Conservation (phyloP, 2,329 filamentous ascomycete species). For the Alternaria brassicicola region DNA sequence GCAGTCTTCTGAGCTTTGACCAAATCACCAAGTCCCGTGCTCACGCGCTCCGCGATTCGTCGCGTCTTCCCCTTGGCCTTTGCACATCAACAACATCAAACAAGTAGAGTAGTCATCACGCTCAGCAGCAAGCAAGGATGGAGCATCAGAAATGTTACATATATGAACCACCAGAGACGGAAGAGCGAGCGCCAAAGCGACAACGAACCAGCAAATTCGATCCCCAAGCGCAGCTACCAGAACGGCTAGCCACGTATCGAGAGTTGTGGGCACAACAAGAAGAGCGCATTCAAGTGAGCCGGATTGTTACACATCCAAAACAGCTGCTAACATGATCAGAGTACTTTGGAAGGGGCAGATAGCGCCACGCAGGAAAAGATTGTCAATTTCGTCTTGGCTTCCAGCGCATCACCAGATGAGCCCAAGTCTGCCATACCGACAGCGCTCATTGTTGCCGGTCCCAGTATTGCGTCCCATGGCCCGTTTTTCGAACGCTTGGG, state of each 20-base stretch:
- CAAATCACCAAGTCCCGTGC: slow-evolving; percentile 35
- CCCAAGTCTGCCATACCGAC: slow-evolving; percentile 63
- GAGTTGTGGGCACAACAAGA: slow-evolving; percentile 70
- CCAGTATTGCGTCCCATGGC: slow-evolving; percentile 77
- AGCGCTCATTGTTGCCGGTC: slow-evolving; percentile 76
- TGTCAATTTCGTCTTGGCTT: slow-evolving; percentile 47
- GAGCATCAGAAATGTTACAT: slow-evolving; percentile 58
- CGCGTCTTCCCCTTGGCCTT: slow-evolving; percentile 20
- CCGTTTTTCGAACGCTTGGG: slow-evolving; percentile 75
- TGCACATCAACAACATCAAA: slow-evolving; percentile 7
- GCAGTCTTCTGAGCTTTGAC: slow-evolving; percentile 7
- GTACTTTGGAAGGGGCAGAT: slow-evolving; percentile 49
- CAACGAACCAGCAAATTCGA: slow-evolving; percentile 43
- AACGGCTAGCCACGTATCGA: slow-evolving; percentile 66
- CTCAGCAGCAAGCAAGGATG: slow-evolving; percentile 40
- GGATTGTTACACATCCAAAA: neutral
- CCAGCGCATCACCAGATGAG: slow-evolving; percentile 26
- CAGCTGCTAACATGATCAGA: slow-evolving; percentile 31
- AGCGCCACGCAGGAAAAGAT: slow-evolving; percentile 49
- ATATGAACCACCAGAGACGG: slow-evolving; percentile 47
- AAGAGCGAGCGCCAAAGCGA: slow-evolving; percentile 50
- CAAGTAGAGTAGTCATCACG: neutral
- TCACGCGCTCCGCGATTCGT: slow-evolving; percentile 32
- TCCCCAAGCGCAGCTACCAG: slow-evolving; percentile 32
- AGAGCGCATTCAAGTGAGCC: slow-evolving; percentile 63